Conservation (phyloP, 768 basidiomycete species). For the Lentinula detonsa region DNA sequence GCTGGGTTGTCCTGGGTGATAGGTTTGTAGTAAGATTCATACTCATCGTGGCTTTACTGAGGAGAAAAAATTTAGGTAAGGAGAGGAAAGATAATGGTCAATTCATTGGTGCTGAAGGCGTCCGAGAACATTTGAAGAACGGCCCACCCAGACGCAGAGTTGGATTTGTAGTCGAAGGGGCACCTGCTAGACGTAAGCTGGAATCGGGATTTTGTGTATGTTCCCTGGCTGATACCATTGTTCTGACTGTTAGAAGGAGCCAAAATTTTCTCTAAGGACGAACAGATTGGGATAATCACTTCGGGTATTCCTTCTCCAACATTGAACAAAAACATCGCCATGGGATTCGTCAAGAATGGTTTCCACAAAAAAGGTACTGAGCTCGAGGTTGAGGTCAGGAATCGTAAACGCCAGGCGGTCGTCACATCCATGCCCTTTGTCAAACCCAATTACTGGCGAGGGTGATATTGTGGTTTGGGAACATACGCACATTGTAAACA, state of each 20-base stretch:
- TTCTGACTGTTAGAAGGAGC: conserved; percentile 53
- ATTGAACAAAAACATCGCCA: conserved; percentile 86
- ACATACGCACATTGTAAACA: too few relatives aligned
- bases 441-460: conserved; percentile 76
- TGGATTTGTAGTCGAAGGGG: conserved; percentile 76
- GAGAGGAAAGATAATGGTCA: conserved; percentile 62
- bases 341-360: conserved; percentile 83
- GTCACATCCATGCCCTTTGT: conserved; percentile 87
- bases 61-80: conserved; percentile 50
- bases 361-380: conserved; percentile 89
- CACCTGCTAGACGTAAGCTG: conserved; percentile 74
- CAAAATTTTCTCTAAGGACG: conserved; percentile 58
- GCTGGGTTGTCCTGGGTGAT: conserved; percentile 93
- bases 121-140: conserved; percentile 72
- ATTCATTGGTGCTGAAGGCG: conserved; percentile 76
- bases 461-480: conserved; percentile 18
- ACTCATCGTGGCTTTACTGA: background rate
- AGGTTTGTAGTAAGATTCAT: conserved; percentile 39
- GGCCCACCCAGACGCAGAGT: conserved; percentile 76
- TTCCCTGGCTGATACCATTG: conserved; percentile 14
- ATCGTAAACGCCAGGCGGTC: conserved; percentile 67
- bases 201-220: background rate
- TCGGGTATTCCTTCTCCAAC: conserved; percentile 96
- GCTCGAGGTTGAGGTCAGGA: conserved; percentile 79
- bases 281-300: conserved; percentile 69